Base-by-base conservation (phyloP, 345 rosid genomes). In the Arabis hirsuta region DNA sequence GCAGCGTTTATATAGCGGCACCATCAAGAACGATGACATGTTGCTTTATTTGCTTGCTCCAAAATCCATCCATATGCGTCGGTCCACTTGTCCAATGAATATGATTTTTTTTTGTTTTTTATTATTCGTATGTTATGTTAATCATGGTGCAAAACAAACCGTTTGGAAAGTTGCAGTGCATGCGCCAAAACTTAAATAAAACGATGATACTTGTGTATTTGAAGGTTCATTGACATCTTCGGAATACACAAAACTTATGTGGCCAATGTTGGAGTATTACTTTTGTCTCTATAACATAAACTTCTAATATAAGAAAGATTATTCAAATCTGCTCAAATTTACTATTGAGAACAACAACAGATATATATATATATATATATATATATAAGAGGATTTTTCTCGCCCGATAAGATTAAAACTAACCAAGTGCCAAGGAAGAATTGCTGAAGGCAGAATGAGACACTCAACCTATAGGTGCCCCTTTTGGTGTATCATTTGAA, bases 401-500 rank as follows among this genome's bases (percentile, higher is more conserved):
- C 45, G 6, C 16, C 7, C n/a, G 29, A 41, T 54, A 44, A 73
- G 45, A 73, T 55, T 36, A 38, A 44, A 55, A 13, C 58, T 70
- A 42, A 65, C 10, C 57, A 44, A n/a, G 27, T 41, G 36, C 39
- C 44, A 73, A 73, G 36, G 16, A 32, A 43, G 12, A 22, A 45
- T 10, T 54, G 24, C 22, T 59, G n/a, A 56, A n/a, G 51, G 56
- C 55, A 52, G 24, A 53, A 53, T 26, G 12, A 53, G 62, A 53
- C 53, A 45, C 46, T 69, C 60, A 76, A 29, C 66, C 66, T 9
- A 69, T 39, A 0, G 65, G 69, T 55, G 79, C 39, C 3, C 52
- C 71, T 1, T 56, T 47, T 47, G 79, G 80, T 65, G 71, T 34
- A 82, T 82, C 89, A 63, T 55, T 78, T 60, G 88, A 82, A 73